Conservation (phyloP, 2,329 filamentous ascomycete genomes). For the Allantophomopsis lycopodina region DNA sequence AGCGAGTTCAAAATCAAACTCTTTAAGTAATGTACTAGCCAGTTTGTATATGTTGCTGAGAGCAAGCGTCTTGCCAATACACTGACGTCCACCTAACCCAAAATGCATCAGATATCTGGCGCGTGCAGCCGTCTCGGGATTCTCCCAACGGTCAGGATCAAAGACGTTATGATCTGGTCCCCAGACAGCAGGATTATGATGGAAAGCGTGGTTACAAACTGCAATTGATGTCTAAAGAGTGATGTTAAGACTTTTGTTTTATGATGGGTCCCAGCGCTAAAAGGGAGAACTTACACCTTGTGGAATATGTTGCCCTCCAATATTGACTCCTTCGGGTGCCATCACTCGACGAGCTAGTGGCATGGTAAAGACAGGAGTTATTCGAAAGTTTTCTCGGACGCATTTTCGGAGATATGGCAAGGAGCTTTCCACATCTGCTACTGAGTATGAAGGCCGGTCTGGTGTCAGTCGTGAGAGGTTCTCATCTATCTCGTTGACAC, state of each 20-base stretch:
- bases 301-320: conserved; percentile 14
- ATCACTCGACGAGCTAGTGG: conserved; percentile 17
- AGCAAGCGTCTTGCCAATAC: conserved; percentile 21
- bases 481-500: conserved; percentile 10
- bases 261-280: no score
- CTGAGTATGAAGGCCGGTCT: conserved; percentile 10
- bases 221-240: conserved; percentile 16
- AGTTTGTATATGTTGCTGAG: conserved; percentile 21
- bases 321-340: conserved; percentile 11
- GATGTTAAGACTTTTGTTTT: no score
- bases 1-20: conserved; percentile 19
- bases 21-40: conserved; percentile 15
- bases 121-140: conserved; percentile 5
- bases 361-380: conserved; percentile 21
- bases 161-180: conserved; percentile 18
- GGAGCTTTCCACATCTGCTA: conserved; percentile 10
- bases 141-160: conserved; percentile 16
- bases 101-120: conserved; percentile 20
- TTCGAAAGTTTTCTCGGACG: conserved; percentile 20
- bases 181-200: conserved; percentile 19
- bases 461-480: conserved; percentile 1
- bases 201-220: conserved; percentile 20
- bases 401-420: conserved; percentile 16
- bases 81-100: conserved; percentile 18
- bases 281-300: conserved; percentile 10